phyloP scores from a whole-genome alignment of 139 green algal species.

The Edaphochlamys debaryana region DNA sequence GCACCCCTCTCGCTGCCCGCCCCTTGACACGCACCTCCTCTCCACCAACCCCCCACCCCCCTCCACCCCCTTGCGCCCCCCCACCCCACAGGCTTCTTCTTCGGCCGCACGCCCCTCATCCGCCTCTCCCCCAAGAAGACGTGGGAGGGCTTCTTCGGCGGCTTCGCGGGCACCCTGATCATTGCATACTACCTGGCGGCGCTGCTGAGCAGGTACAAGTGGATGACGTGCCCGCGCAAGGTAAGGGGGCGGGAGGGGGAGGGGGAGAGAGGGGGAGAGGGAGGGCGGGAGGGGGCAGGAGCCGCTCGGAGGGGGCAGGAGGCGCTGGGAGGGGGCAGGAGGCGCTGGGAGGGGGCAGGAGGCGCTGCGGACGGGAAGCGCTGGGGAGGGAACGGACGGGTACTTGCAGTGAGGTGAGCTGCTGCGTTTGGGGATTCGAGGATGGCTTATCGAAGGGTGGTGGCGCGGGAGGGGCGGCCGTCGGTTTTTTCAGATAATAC shows the following conservation, averaged over 20 bases:
- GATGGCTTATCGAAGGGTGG: no score
- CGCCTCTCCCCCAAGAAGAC: constrained; percentile 99
- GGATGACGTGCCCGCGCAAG: constrained; percentile 90
- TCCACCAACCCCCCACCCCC: no score
- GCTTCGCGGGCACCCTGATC: constrained; percentile 81
- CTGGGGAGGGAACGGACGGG: no score
- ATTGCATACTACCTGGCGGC: constrained; percentile 80
- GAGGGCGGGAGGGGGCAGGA: background rate
- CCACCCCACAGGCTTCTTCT: constrained; percentile 85
- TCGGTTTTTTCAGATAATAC: no score
- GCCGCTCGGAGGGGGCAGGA: background rate
- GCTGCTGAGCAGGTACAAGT: constrained; percentile 78
- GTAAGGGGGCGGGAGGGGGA: constrained; percentile 47
- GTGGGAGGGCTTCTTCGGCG: constrained; percentile 98
- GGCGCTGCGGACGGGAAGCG: no score
- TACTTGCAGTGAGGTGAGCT: no score
- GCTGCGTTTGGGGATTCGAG: no score
- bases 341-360: no score
- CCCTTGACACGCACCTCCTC: no score
- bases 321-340: no score
- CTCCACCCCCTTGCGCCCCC: background rate
- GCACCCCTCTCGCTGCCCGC: no score
- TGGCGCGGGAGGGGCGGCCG: no score
- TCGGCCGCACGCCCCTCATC: constrained; percentile 96
- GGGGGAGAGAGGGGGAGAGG: background rate